Percentiles rank a stretch among this genome's conserved stretches.
Conservation (phyloP, 2,329 filamentous ascomycete species). For the Xylariaceae sp. region DNA sequence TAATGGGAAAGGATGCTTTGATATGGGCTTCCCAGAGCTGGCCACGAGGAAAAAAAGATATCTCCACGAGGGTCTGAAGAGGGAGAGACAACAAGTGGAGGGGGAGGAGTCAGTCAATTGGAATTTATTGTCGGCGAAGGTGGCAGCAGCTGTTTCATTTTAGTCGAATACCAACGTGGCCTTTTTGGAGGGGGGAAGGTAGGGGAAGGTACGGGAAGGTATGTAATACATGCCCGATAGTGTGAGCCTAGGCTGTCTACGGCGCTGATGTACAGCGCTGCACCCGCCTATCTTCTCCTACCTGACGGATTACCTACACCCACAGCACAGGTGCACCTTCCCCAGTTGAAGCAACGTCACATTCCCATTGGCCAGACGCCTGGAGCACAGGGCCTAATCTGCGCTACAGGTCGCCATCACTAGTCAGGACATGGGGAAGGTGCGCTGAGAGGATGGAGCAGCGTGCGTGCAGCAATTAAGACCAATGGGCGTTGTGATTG, state of each 20-base stretch:
- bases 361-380: background rate
- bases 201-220: background rate
- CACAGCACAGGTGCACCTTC: background rate
- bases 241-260: background rate
- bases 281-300: too few species aligned
- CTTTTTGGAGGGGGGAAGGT: slow-evolving; percentile 24
- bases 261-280: too few species aligned
- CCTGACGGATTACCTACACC: too few species aligned
- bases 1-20: slow-evolving; percentile 26
- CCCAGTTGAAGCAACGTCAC: background rate
- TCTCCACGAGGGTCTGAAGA: slow-evolving; percentile 25
- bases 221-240: background rate
- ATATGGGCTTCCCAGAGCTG: slow-evolving; percentile 36
- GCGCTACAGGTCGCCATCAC: background rate
- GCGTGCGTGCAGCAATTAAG: background rate
- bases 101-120: slow-evolving; percentile 15
- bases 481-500: slow-evolving; percentile 5
- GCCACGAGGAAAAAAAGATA: slow-evolving; percentile 28
- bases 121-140: slow-evolving; percentile 25
- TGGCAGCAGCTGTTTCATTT: slow-evolving; percentile 15
- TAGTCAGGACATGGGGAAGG: slow-evolving; percentile 2
- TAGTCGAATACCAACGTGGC: slow-evolving; percentile 29
- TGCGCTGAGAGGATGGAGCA: background rate
- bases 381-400: background rate
- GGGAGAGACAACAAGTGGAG: slow-evolving; percentile 21